A percentile compares a stretch with the other conserved stretches of the same genome.
phyloP scores from a whole-genome alignment of 345 rosid genomes.

The Heritiera littoralis region DNA sequence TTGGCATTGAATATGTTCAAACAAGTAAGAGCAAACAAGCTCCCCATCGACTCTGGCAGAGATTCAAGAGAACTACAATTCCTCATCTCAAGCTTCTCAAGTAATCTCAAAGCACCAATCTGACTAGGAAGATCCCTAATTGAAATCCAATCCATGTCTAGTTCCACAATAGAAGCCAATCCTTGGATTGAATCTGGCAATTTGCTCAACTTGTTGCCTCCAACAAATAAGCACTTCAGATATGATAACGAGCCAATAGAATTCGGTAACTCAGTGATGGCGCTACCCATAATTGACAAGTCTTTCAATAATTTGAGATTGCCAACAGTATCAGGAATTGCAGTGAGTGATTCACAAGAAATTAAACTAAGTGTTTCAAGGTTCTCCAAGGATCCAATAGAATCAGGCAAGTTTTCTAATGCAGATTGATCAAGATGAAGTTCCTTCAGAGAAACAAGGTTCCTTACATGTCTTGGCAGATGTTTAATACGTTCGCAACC shows the following conservation, averaged over 20 bases:
- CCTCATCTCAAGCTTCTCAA: slow-evolving; percentile 38
- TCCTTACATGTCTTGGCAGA: slow-evolving; percentile 39
- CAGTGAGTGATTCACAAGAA: slow-evolving; percentile 29
- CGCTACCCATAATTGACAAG: slow-evolving; percentile 18
- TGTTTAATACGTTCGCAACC: slow-evolving; percentile 31
- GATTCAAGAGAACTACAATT: slow-evolving; percentile 22
- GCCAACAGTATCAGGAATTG: slow-evolving; percentile 44
- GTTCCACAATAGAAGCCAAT: slow-evolving; percentile 35
- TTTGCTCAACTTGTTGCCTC: slow-evolving; percentile 27
- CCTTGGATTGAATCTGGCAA: slow-evolving; percentile 52
- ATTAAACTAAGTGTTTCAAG: slow-evolving; percentile 44
- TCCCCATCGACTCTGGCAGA: slow-evolving; percentile 48
- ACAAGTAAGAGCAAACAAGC: slow-evolving; percentile 35
- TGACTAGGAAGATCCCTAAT: slow-evolving; percentile 42
- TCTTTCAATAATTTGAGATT: slow-evolving; percentile 38
- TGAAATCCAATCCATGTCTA: slow-evolving; percentile 28
- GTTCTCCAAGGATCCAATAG: slow-evolving; percentile 35
- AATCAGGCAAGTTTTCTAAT: slow-evolving; percentile 42
- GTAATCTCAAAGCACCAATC: slow-evolving; percentile 42
- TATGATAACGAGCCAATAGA: slow-evolving; percentile 44
- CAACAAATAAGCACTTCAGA: slow-evolving; percentile 32
- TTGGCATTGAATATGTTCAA: slow-evolving; percentile 27
- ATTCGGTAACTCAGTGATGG: slow-evolving; percentile 41
- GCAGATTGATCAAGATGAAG: slow-evolving; percentile 37
- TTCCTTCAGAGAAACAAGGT: slow-evolving; percentile 40